Evolutionary conservation across 1,139 yeast genomes (phyloP).

Genomic region (Fermentozyma sake): DNA sequence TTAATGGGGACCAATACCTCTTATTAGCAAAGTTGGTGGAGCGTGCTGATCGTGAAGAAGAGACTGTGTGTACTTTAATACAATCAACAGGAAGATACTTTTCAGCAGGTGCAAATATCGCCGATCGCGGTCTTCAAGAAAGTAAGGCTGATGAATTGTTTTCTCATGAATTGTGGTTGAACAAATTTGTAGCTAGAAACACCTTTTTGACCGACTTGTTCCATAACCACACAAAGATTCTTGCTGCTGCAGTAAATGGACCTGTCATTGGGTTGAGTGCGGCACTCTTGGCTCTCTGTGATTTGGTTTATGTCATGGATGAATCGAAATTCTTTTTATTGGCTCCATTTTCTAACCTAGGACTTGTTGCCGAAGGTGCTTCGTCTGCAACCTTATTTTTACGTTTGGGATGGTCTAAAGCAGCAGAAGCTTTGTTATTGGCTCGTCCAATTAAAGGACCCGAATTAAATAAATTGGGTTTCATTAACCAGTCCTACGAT

Average conservation of each 20-base stretch:
- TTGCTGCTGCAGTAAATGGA: conserved; percentile 78
- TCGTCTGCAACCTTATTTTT: conserved; percentile 63
- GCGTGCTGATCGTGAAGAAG: conserved; percentile 62
- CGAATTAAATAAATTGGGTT: conserved; percentile 56
- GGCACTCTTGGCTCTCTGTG: conserved; percentile 71
- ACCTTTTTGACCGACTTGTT: conserved; percentile 65
- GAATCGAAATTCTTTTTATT: conserved; percentile 54
- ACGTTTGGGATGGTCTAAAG: conserved; percentile 70
- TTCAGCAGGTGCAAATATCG: conserved; percentile 82
- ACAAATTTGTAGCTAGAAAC: conserved; percentile 64
- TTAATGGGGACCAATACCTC: conserved; percentile 63
- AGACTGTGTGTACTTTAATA: conserved; percentile 61
- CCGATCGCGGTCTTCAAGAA: conserved; percentile 22
- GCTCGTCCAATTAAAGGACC: conserved; percentile 62
- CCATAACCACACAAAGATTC: conserved; percentile 66
- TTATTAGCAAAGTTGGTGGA: conserved; percentile 58
- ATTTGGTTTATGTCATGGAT: conserved; percentile 66
- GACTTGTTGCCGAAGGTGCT: conserved; percentile 82
- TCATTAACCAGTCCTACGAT: conserved; percentile 48
- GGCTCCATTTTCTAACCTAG: conserved; percentile 79
- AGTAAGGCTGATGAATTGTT: conserved; percentile 25
- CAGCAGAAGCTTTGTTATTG: conserved; percentile 70
- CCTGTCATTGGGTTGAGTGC: conserved; percentile 82
- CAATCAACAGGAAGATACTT: conserved; percentile 74
- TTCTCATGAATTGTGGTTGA: conserved; percentile 53